Percentiles rank a stretch among this genome's conserved stretches.
Conservation (phyloP, 2,329 filamentous ascomycete genomes). For the Penicillium sp. region DNA sequence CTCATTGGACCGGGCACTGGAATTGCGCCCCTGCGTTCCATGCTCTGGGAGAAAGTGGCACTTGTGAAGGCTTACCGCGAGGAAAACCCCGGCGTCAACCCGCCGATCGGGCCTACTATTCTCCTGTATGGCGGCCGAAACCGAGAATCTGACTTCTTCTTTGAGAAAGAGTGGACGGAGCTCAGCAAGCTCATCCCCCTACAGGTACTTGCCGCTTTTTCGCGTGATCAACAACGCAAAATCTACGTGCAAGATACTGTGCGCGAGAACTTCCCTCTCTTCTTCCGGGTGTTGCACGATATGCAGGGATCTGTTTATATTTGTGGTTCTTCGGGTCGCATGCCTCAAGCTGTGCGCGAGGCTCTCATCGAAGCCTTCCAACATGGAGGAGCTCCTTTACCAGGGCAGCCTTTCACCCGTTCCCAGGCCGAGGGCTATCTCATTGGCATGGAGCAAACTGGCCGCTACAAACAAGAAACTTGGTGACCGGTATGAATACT, state of each 20-base stretch:
- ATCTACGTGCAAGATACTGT: slow-evolving; percentile 61
- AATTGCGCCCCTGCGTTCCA: slow-evolving; percentile 69
- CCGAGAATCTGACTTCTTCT: slow-evolving; percentile 67
- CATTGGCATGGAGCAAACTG: slow-evolving; percentile 51
- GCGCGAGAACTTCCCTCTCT: slow-evolving; percentile 41
- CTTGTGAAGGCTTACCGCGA: slow-evolving; percentile 28
- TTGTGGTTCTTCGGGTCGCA: slow-evolving; percentile 55
- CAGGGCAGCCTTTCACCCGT: slow-evolving; percentile 25
- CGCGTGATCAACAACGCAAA: slow-evolving; percentile 57
- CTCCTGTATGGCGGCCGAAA: slow-evolving; percentile 84
- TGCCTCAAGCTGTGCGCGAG: slow-evolving; percentile 61
- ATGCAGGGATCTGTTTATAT: slow-evolving; percentile 46
- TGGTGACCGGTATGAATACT: slow-evolving; percentile 42
- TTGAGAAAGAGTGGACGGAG: slow-evolving; percentile 61
- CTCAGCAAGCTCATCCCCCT: slow-evolving; percentile 40
- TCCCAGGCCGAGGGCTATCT: slow-evolving; percentile 51
- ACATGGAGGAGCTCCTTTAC: slow-evolving; percentile 40
- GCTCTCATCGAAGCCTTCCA: slow-evolving; percentile 56
- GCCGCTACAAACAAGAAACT: slow-evolving; percentile 60
- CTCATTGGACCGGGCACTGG: slow-evolving; percentile 80
- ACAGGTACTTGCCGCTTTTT: slow-evolving; percentile 58
- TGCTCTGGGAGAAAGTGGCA: slow-evolving; percentile 64
- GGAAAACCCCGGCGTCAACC: slow-evolving; percentile 23
- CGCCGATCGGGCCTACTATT: slow-evolving; percentile 41
- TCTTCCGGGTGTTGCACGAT: slow-evolving; percentile 47